phyloP scores from a whole-genome alignment of 2,329 filamentous ascomycete genomes.

The Epichloe uncinata region DNA sequence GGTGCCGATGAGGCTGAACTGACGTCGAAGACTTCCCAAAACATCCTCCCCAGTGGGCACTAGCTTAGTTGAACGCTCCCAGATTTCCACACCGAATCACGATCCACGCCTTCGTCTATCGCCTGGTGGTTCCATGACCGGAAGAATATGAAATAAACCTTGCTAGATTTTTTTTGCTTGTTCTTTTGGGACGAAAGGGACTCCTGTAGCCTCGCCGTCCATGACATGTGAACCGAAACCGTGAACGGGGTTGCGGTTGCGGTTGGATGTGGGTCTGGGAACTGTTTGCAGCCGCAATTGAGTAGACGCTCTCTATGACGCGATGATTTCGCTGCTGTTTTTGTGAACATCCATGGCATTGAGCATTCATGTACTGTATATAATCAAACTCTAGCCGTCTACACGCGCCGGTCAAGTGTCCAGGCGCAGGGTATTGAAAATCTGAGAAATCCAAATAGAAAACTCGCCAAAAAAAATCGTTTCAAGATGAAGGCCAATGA shows the following conservation, averaged over 20 bases:
- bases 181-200: too few relatives aligned
- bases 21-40: conserved; percentile 3
- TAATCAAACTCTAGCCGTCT: neutral
- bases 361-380: neutral
- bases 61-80: neutral
- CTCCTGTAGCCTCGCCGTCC: too few relatives aligned
- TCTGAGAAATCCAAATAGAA: neutral
- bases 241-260: neutral
- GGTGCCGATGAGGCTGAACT: conserved; percentile 1
- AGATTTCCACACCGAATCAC: neutral
- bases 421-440: too few relatives aligned
- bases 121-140: too few relatives aligned
- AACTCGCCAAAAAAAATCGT: neutral
- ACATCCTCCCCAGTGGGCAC: neutral
- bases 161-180: too few relatives aligned
- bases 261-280: neutral
- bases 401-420: neutral
- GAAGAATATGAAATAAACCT: too few relatives aligned
- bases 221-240: neutral
- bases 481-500: conserved; percentile 13
- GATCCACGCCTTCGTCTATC: neutral
- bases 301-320: conserved; percentile 4
- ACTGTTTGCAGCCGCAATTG: neutral
- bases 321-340: neutral
- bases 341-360: neutral